Evolutionary conservation across 2,329 filamentous ascomycete species (phyloP).

Genomic region (Fusarium dlaminii): DNA sequence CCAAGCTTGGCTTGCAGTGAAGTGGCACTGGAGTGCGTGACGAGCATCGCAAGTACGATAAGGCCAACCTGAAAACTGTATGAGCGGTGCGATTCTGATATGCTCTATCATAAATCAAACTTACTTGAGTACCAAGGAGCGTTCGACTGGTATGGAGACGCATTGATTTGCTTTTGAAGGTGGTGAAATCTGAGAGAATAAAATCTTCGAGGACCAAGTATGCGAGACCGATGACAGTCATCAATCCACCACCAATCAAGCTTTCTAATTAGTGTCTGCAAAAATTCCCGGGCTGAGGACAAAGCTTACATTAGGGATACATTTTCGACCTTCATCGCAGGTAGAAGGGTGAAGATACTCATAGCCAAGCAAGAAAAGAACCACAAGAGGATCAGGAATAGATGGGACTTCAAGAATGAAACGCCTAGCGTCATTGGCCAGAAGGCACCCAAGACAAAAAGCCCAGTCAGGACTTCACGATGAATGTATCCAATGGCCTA

Average conservation of each 20-base stretch:
- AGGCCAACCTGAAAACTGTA: constrained; percentile 69
- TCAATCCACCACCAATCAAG: constrained; percentile 77
- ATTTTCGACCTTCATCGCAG: constrained; percentile 86
- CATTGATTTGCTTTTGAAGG: constrained; percentile 37
- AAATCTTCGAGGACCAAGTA: constrained; percentile 84
- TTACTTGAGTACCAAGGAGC: constrained; percentile 73
- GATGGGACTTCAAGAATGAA: constrained; percentile 75
- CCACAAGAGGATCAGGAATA: constrained; percentile 75
- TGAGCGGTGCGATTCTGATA: constrained; percentile 9
- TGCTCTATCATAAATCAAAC: constrained; percentile 13
- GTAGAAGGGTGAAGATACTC: constrained; percentile 90
- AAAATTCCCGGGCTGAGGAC: too few species aligned
- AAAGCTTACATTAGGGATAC: constrained; percentile 73
- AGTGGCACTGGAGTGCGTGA: constrained; percentile 86
- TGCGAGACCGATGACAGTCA: constrained; percentile 77
- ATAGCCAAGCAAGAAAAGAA: constrained; percentile 79
- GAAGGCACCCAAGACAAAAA: constrained; percentile 78
- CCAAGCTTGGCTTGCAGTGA: constrained; percentile 88
- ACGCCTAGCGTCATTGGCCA: constrained; percentile 83
- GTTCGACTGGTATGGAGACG: constrained; percentile 61
- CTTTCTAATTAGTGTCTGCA: constrained; percentile 53
- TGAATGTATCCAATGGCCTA: constrained; percentile 93
- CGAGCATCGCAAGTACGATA: constrained; percentile 80
- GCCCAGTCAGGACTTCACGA: constrained; percentile 83
- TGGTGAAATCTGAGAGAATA: constrained; percentile 57